Base-by-base conservation (phyloP, 2,329 filamentous ascomycete species). In the Exophiala spinifera region DNA sequence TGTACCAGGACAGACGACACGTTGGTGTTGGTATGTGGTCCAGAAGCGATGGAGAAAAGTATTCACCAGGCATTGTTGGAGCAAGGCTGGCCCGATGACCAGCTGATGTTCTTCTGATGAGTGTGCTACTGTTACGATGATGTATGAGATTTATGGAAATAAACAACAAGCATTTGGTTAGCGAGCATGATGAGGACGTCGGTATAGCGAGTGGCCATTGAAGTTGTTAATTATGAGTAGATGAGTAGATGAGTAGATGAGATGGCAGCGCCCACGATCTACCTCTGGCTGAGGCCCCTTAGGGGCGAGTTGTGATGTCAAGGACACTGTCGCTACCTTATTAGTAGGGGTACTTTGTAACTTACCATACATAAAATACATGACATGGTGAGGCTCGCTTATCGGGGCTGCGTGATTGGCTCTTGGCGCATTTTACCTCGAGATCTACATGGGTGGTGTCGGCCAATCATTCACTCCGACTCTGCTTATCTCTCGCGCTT, bases 11-110 rank as follows among this genome's bases (percentile, higher is more conserved):
- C 74, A 0, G 78, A 80, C 56, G 77, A 80, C 11, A 68, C 70
- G 20, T 68, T 96, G 76, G 83, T 89, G 13, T 71, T 96, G 54
- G 77, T 95, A 14, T 96, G 91, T 72, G 91, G 91, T 1, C 91
- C 91, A 0, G 82, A 79, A 62, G 73, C 85, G 2, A 75, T 96
- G 75, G 89, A 95, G 72, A 85, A 83, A 64, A 82, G 77, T 53
- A 83, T 82, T 3, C 79, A 79, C 60, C 68, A 73, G 43, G 79
- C 81, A 21, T 67, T 88, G 63, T 67, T 77, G 50, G 78, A 75
- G 11, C 73, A 86, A 68, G 88, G 88, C 0, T 95, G 89, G 88
- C 75, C 69, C 7, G 85, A 89, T 57, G 80, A 85, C 13, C 83
- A 91, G 67, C 65, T 94, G 62, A 67, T 91, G 61, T 89, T 92